Percentiles rank a stretch among this genome's conserved stretches.
These are phyloP conservation scores for Phellinidium pouzarii DNA, from an alignment of 1,284 basidiomycete genomes.

Conservation along the genomic window DNA sequence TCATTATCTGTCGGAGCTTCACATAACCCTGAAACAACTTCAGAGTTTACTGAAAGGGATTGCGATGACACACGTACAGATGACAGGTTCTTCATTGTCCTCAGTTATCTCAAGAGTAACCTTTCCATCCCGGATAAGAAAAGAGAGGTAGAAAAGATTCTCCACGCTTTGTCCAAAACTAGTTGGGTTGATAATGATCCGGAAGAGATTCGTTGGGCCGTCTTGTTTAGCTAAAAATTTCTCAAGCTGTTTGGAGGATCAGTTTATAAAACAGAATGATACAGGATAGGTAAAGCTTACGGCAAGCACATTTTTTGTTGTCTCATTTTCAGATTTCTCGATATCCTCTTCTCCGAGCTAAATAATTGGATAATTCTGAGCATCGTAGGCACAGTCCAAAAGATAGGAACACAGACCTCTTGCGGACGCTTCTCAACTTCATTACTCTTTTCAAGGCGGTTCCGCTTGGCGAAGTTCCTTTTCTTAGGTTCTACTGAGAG, in stretches of 20 bases:
- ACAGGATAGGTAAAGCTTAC: constrained; percentile 34
- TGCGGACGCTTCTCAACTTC: constrained; percentile 63
- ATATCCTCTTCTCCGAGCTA: constrained; percentile 68
- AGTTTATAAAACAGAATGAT: not conserved
- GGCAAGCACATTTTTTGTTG: constrained; percentile 66
- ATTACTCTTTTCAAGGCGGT: constrained; percentile 68
- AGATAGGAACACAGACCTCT: constrained; percentile 31
- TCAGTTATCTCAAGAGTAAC: constrained; percentile 61
- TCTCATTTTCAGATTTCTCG: constrained; percentile 71
- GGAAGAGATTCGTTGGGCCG: constrained; percentile 67
- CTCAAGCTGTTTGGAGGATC: constrained; percentile 39
- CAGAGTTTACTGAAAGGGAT: not conserved
- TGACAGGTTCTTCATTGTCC: constrained; percentile 57
- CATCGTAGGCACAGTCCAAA: not conserved
- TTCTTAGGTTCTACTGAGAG: constrained; percentile 73
- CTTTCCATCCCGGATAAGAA: constrained; percentile 80
- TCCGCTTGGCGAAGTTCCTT: constrained; percentile 49
- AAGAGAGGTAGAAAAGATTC: constrained; percentile 90
- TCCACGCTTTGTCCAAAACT: constrained; percentile 90
- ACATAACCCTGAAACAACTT: constrained; percentile 15
- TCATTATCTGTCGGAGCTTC: constrained; percentile 60
- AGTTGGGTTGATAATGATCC: constrained; percentile 79
- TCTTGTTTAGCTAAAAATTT: constrained; percentile 41
- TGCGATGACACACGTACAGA: constrained; percentile 46
- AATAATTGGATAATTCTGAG: not conserved